Conservation (phyloP, 306 rosid species). For the Casuarina glauca region DNA sequence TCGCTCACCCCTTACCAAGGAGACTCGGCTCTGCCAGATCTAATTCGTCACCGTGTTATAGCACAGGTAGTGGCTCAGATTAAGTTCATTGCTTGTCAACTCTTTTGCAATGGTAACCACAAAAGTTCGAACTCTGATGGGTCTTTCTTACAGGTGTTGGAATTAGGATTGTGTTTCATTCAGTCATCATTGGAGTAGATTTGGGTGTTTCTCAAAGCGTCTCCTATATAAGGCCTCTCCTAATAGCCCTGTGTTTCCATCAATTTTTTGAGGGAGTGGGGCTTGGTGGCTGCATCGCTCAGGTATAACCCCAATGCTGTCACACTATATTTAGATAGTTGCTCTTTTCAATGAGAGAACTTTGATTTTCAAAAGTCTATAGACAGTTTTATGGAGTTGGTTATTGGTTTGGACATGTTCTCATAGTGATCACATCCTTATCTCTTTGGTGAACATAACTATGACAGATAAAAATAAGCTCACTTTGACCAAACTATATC, state of each 20-base stretch:
- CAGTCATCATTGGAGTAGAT: conserved; percentile 76
- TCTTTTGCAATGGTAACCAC: too few species aligned
- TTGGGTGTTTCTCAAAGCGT: conserved; percentile 57
- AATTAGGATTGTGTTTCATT: conserved; percentile 78
- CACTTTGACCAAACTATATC: too few species aligned
- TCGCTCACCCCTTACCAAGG: conserved; percentile 42
- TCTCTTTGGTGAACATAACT: too few species aligned
- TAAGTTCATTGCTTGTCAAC: neutral
- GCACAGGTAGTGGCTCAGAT: conserved; percentile 56
- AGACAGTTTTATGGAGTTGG: too few species aligned
- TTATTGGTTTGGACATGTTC: too few species aligned
- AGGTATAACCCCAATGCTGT: conserved; percentile 35
- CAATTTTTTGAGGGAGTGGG: conserved; percentile 92
- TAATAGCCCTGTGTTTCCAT: conserved; percentile 78
- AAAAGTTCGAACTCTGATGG: neutral
- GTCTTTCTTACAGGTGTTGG: conserved; percentile 50
- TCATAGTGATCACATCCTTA: too few species aligned
- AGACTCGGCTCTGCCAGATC: conserved; percentile 34
- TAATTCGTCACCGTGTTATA: conserved; percentile 65
- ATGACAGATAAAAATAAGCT: too few species aligned
- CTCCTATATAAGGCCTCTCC: conserved; percentile 56
- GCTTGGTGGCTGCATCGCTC: conserved; percentile 89
- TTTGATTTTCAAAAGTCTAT: too few species aligned
- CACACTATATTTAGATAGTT: too few species aligned
- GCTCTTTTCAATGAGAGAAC: too few species aligned